Base-by-base conservation (phyloP, 2,329 filamentous ascomycete genomes). In the Monosporascus ibericus region DNA sequence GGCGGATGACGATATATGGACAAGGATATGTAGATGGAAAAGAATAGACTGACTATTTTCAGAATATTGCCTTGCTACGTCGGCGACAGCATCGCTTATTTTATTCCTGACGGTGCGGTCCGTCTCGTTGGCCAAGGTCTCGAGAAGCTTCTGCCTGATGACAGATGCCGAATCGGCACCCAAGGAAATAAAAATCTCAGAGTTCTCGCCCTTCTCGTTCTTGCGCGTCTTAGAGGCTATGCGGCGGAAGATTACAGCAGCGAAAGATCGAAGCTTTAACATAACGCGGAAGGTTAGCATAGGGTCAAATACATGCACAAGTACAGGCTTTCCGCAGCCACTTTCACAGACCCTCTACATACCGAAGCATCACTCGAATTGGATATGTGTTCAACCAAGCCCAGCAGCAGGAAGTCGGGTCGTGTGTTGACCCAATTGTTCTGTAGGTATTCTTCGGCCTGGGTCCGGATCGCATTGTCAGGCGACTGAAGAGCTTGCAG, bases 71-170 rank as follows among this genome's bases (percentile, higher is more conserved):
- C 94, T 85, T 44, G 92, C 94, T 55, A 99, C 80, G 72, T 99
- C 94, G 24, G 94, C 94, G 56, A 97, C 88, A n/a, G 92, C 91
- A 72, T 99, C 94, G 63, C 92, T 94, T 67, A 97, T 88, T 73
- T 99, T 99, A 75, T 96, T 94, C 64, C 94, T 82, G 47, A 96
- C 88, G 39, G 82, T 77, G 56, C 85, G 81, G 56, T 88, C 82
- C 22, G 81, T 75, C 73, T 97, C 94, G 56, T 76, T 78, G 53
- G 83, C 83, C 50, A 96, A 77, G 49, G 84, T 85, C 65, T 92
- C 82, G 42, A 97, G 80, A 53, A 97, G 77, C 70, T 92, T 96
- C 64, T 87, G 81, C 61, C 91, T 85, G 64, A 97, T 95, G 47
- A 84, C 86, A 48, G 83, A 76, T 58, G 87, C 86, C 68, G 94